phyloP scores from a whole-genome alignment of 2,329 filamentous ascomycete genomes.

The Aspergillus neoniger region DNA sequence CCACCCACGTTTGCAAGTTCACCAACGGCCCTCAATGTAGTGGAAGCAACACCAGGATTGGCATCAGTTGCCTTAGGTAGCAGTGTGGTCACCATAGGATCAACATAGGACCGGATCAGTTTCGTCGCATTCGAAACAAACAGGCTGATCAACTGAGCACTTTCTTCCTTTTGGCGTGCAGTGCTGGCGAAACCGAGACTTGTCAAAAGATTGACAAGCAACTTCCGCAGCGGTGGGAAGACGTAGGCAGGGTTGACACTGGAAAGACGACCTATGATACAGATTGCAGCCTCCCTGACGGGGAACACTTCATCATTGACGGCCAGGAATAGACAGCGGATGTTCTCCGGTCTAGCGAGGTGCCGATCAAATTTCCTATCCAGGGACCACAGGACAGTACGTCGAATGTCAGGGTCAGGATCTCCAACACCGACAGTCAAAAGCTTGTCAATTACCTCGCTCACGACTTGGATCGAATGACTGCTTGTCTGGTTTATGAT shows the following conservation, averaged over 20 bases:
- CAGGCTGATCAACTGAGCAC: constrained; percentile 86
- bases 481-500: constrained; percentile 98
- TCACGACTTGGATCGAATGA: constrained; percentile 94
- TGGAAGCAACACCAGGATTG: constrained; percentile 86
- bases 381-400: constrained; percentile 83
- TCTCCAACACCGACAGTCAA: constrained; percentile 94
- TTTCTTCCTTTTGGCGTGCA: constrained; percentile 92
- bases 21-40: constrained; percentile 91
- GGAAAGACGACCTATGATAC: constrained; percentile 91
- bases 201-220: constrained; percentile 92
- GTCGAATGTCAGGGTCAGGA: constrained; percentile 81
- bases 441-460: constrained; percentile 95
- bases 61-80: constrained; percentile 85
- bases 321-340: constrained; percentile 90
- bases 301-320: constrained; percentile 92
- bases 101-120: constrained; percentile 93
- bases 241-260: constrained; percentile 94
- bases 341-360: constrained; percentile 96
- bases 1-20: constrained; percentile 93
- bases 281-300: constrained; percentile 91
- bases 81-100: constrained; percentile 93
- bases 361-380: constrained; percentile 95
- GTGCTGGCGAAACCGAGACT: constrained; percentile 96
- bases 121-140: constrained; percentile 90
- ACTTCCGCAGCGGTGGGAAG: constrained; percentile 91